Percentiles rank a stretch among this genome's conserved stretches.
Evolutionary conservation across 306 rosid genomes (phyloP).

Genomic region (Quercus engelmannii): DNA sequence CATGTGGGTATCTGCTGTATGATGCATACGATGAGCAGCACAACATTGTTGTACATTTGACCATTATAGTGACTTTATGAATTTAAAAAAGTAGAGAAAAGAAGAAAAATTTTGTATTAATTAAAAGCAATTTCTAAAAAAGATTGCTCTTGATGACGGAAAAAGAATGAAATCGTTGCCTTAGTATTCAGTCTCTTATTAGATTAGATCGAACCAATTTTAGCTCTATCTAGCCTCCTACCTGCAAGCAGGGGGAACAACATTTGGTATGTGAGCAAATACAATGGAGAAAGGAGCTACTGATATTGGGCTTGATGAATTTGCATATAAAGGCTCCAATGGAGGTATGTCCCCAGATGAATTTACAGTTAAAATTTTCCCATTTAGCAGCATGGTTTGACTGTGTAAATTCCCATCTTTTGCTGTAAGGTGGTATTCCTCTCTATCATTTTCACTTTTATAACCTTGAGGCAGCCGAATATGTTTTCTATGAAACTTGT

Average conservation of each 20-base stretch:
- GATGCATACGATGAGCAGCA: not conserved
- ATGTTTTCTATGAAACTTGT: constrained; percentile 16
- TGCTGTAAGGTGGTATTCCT: constrained; percentile 78
- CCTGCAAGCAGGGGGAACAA: constrained; percentile 56
- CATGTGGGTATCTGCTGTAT: not conserved
- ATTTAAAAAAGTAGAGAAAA: not conserved
- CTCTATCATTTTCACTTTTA: constrained; percentile 37
- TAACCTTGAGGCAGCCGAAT: constrained; percentile 15
- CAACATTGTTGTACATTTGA: not conserved
- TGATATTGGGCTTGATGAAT: constrained; percentile 52
- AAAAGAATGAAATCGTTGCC: constrained; percentile 14
- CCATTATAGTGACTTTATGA: not conserved
- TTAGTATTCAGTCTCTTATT: constrained; percentile 28
- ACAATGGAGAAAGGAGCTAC: constrained; percentile 75
- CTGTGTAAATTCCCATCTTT: constrained; percentile 65
- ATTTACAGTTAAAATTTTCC: constrained; percentile 50
- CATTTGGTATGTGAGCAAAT: constrained; percentile 74
- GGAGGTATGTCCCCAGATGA: constrained; percentile 71
- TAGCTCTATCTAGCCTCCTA: constrained; percentile 33
- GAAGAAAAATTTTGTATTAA: not conserved
- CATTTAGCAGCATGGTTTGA: constrained; percentile 78
- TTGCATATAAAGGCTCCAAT: constrained; percentile 50
- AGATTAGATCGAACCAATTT: constrained; percentile 37
- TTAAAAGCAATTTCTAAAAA: not conserved
- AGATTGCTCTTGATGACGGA: not conserved